These are phyloP conservation scores for Urochloa ruziziensis DNA, from an alignment of 176 grass and related monocot species.

Conservation along the genomic window DNA sequence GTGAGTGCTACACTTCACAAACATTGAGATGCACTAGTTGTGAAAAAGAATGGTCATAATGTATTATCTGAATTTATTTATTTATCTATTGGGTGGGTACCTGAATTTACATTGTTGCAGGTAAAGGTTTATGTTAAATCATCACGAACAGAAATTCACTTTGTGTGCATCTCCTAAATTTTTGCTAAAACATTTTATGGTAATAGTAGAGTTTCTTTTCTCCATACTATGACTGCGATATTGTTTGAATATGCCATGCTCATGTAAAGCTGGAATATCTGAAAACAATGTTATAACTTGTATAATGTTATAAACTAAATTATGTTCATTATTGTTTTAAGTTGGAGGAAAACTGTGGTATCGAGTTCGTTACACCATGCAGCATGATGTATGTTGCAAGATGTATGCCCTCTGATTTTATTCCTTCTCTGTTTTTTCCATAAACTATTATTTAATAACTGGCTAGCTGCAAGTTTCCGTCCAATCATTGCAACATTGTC, in stretches of 20 bases:
- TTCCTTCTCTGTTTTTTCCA: background rate
- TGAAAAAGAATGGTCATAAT: no score
- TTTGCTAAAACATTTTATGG: background rate
- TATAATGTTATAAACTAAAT: background rate
- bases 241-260: background rate
- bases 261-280: background rate
- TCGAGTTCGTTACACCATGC: background rate
- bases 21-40: no score
- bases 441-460: background rate
- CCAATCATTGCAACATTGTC: background rate
- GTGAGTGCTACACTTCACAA: no score
- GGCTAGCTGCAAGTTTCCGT: background rate
- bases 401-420: background rate
- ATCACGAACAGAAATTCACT: background rate
- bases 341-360: background rate
- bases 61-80: no score
- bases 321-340: background rate
- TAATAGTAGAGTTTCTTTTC: background rate
- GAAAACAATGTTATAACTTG: background rate
- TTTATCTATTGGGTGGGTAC: no score
- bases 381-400: background rate
- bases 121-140: background rate
- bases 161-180: background rate
- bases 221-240: background rate
- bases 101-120: no score